phyloP scores from a whole-genome alignment of 345 rosid genomes.

The Pistacia atlantica region DNA sequence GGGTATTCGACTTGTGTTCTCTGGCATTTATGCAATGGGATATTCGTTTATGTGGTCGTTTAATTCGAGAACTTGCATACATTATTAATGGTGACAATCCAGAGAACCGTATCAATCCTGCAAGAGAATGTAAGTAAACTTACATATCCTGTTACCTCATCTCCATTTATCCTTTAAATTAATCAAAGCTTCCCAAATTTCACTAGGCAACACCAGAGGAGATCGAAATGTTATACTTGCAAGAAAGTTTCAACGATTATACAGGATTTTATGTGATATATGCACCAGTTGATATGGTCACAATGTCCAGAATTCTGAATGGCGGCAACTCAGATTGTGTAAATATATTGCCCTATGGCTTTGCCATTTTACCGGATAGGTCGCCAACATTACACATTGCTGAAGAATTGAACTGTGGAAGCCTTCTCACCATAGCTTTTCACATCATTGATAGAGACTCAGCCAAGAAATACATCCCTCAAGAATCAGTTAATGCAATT shows the following conservation, averaged over 20 bases:
- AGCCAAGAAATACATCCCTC: not conserved
- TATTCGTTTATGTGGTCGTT: constrained; percentile 21
- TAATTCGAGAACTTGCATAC: constrained; percentile 27
- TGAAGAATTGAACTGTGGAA: constrained; percentile 18
- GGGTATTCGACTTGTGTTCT: not conserved
- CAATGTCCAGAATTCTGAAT: constrained; percentile 26
- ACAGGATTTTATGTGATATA: constrained; percentile 36
- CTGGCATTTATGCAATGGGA: constrained; percentile 45
- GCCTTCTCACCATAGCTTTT: constrained; percentile 36
- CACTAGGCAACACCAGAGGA: constrained; percentile 21
- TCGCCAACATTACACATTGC: not conserved
- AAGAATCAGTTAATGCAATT: constrained; percentile 1
- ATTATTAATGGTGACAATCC: constrained; percentile 29
- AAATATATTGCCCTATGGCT: constrained; percentile 43
- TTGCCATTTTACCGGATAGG: constrained; percentile 41
- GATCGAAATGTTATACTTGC: constrained; percentile 30
- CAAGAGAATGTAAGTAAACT: constrained; percentile 34
- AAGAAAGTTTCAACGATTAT: constrained; percentile 37
- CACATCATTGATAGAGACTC: constrained; percentile 27
- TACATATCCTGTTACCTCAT: not conserved
- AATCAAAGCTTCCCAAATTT: not conserved
- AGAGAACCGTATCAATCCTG: constrained; percentile 33
- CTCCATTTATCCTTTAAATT: not conserved
- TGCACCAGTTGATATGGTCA: constrained; percentile 35
- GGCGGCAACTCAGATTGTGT: constrained; percentile 34